Percentiles rank a stretch among this genome's conserved stretches.
phyloP scores from a whole-genome alignment of 2,329 filamentous ascomycete species.

The Aspergillus glaucus region DNA sequence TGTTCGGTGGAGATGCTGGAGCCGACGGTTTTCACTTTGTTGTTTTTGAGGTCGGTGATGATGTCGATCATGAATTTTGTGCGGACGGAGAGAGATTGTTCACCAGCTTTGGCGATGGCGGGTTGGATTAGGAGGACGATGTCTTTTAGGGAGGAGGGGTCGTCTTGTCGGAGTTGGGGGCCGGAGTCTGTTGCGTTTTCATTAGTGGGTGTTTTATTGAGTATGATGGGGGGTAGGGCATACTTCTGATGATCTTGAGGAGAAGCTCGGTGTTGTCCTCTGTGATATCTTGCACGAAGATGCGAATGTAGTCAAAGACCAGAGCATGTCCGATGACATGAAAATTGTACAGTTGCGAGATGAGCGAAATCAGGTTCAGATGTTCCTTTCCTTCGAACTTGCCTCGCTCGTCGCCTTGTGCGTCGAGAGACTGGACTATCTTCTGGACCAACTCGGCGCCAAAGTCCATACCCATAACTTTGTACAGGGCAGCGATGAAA shows the following conservation, averaged over 20 bases:
- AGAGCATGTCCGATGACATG: slow-evolving; percentile 76
- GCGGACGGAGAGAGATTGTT: slow-evolving; percentile 69
- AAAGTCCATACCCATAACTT: slow-evolving; percentile 79
- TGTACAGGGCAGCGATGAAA: slow-evolving; percentile 83
- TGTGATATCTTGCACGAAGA: slow-evolving; percentile 66
- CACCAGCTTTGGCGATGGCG: slow-evolving; percentile 60
- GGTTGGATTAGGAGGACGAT: slow-evolving; percentile 75
- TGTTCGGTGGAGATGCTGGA: slow-evolving; percentile 73
- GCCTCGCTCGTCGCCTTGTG: slow-evolving; percentile 49
- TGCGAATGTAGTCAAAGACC: slow-evolving; percentile 83
- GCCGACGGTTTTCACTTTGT: slow-evolving; percentile 72
- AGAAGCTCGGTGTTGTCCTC: slow-evolving; percentile 86
- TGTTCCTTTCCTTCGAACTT: slow-evolving; percentile 51
- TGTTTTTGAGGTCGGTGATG: slow-evolving; percentile 91
- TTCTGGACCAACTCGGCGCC: slow-evolving; percentile 79
- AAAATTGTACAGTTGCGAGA: slow-evolving; percentile 87
- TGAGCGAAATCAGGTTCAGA: slow-evolving; percentile 72
- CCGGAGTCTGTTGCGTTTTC: slow-evolving; percentile 52
- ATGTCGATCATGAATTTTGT: slow-evolving; percentile 98
- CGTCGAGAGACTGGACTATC: slow-evolving; percentile 68
- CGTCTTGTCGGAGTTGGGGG: slow-evolving; percentile 76
- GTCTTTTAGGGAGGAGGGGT: slow-evolving; percentile 80
- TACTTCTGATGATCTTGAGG: slow-evolving; percentile 70
- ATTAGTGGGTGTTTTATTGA: slow-evolving; percentile 11
- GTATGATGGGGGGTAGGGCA: slow-evolving; percentile 6